Conservation (phyloP, 768 basidiomycete species). For the Erythrobasidium yunnanense region DNA sequence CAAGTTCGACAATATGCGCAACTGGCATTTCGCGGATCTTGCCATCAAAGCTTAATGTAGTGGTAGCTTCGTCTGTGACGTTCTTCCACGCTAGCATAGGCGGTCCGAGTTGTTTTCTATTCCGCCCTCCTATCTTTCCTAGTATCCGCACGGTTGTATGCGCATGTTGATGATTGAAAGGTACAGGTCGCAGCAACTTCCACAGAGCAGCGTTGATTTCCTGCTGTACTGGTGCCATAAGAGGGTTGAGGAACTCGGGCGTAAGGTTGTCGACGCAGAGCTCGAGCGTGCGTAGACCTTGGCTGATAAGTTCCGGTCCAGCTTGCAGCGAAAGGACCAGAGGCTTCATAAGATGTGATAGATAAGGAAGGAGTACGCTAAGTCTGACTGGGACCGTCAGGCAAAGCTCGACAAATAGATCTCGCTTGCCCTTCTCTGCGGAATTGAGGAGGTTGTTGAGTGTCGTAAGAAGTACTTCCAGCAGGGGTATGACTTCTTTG, state of each 20-base stretch:
- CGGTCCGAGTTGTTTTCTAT: slow-evolving; percentile 70
- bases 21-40: slow-evolving; percentile 56
- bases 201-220: slow-evolving; percentile 92
- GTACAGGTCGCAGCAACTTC: slow-evolving; percentile 76
- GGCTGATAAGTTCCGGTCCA: slow-evolving; percentile 76
- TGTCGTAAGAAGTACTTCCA: slow-evolving; percentile 94
- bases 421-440: slow-evolving; percentile 57
- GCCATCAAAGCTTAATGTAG: slow-evolving; percentile 63
- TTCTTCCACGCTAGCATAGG: slow-evolving; percentile 62
- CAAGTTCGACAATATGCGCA: slow-evolving; percentile 53
- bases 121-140: slow-evolving; percentile 90
- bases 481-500: slow-evolving; percentile 85
- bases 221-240: slow-evolving; percentile 76
- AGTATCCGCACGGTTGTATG: slow-evolving; percentile 92
- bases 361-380: slow-evolving; percentile 87
- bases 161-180: slow-evolving; percentile 71
- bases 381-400: slow-evolving; percentile 90
- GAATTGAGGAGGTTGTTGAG: slow-evolving; percentile 78
- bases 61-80: slow-evolving; percentile 58
- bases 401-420: slow-evolving; percentile 93
- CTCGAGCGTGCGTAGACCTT: slow-evolving; percentile 90
- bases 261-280: slow-evolving; percentile 98
- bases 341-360: slow-evolving; percentile 91
- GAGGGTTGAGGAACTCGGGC: slow-evolving; percentile 93
- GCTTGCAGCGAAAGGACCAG: slow-evolving; percentile 81